Evolutionary conservation across 805 yeast genomes (phyloP).

Genomic region (Danielozyma ontarioensis): DNA sequence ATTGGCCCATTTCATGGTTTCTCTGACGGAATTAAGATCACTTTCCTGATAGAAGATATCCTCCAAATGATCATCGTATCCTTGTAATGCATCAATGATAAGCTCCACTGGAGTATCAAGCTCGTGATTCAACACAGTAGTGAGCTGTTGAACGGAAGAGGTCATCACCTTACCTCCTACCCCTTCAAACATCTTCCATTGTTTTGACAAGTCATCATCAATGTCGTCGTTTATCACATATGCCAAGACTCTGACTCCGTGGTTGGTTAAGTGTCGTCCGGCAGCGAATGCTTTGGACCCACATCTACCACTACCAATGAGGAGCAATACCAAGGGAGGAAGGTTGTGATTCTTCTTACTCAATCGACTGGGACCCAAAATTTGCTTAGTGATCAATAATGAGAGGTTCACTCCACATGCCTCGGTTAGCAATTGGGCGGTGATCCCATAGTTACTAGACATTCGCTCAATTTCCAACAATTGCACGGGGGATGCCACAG

Average conservation of each 20-base stretch:
- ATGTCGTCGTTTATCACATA: conserved; percentile 32
- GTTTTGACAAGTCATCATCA: conserved; percentile 41
- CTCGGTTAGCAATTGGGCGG: conserved; percentile 49
- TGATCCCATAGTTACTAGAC: conserved; percentile 47
- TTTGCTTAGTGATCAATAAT: conserved; percentile 46
- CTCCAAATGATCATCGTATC: conserved; percentile 64
- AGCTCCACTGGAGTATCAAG: conserved; percentile 74
- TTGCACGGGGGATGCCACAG: conserved; percentile 74
- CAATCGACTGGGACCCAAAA: conserved; percentile 69
- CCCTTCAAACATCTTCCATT: conserved; percentile 50
- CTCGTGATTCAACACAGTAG: conserved; percentile 35
- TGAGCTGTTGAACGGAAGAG: conserved; percentile 29
- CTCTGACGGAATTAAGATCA: conserved; percentile 35
- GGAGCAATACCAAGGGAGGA: conserved; percentile 67
- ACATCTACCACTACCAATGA: conserved; percentile 70
- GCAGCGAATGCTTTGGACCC: conserved; percentile 74
- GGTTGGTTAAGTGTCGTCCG: conserved; percentile 73
- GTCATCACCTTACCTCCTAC: conserved; percentile 61
- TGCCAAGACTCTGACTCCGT: conserved; percentile 65
- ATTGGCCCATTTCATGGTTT: conserved; percentile 67
- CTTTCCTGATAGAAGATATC: conserved; percentile 42
- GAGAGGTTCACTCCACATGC: conserved; percentile 66
- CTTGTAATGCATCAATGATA: conserved; percentile 80
- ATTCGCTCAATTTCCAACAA: conserved; percentile 68
- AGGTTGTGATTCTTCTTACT: conserved; percentile 64